Conservation (phyloP, 306 rosid genomes). For the Corylus avellana region DNA sequence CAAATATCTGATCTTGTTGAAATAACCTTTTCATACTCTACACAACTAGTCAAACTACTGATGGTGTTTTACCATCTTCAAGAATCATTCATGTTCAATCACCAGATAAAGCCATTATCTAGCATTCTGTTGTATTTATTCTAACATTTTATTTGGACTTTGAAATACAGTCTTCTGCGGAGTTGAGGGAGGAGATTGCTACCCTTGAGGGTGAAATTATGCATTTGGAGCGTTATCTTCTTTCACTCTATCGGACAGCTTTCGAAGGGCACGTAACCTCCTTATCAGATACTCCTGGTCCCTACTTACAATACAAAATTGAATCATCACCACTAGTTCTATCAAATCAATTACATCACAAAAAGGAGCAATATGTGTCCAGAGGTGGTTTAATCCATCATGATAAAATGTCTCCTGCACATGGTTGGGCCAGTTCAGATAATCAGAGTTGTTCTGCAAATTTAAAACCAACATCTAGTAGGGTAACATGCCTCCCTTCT, state of each 20-base stretch:
- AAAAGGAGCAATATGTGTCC: conserved; percentile 10
- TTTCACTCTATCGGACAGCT: conserved; percentile 38
- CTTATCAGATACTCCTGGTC: conserved; percentile 16
- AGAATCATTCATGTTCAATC: neutral
- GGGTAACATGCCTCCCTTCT: conserved; percentile 23
- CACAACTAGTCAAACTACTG: neutral
- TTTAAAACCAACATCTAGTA: conserved; percentile 7
- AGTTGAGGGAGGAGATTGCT: conserved; percentile 33
- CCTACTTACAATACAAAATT: conserved; percentile 6
- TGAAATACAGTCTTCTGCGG: conserved; percentile 19
- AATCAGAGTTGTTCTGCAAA: conserved; percentile 15
- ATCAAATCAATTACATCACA: conserved; percentile 9
- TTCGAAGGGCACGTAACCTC: conserved; percentile 21
- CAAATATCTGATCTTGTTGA: conserved; percentile 1
- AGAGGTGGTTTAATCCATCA: conserved; percentile 1
- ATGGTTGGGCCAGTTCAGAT: conserved; percentile 13
- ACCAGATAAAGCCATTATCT: conserved; percentile 1
- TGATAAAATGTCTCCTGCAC: conserved; percentile 16
- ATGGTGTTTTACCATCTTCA: neutral
- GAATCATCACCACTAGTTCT: neutral
- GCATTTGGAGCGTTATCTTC: conserved; percentile 40
- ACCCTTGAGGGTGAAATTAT: conserved; percentile 32
- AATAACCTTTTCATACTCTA: neutral
- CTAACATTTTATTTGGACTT: neutral
- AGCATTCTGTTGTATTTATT: neutral